These are phyloP conservation scores for Talaromyces marneffei DNA, from an alignment of 2,329 filamentous ascomycete species.

Conservation along the genomic window DNA sequence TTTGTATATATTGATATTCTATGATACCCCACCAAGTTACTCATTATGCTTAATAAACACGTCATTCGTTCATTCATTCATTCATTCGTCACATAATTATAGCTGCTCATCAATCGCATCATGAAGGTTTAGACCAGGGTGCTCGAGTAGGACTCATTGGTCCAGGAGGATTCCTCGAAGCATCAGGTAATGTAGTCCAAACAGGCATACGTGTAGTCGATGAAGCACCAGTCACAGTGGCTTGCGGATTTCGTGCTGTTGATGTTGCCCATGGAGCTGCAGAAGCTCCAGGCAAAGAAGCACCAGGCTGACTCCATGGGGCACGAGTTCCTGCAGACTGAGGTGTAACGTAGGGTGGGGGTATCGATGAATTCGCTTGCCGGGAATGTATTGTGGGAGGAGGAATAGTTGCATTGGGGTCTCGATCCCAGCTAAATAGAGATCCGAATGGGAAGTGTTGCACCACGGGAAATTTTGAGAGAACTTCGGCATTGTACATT, in stretches of 20 bases:
- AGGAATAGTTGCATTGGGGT: slow-evolving; percentile 54
- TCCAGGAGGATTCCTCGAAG: slow-evolving; percentile 24
- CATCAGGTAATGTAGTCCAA: slow-evolving; percentile 21
- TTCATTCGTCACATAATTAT: neutral
- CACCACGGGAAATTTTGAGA: slow-evolving; percentile 96
- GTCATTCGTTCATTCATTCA: neutral
- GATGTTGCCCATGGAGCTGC: slow-evolving; percentile 28
- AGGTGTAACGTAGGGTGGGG: slow-evolving; percentile 15
- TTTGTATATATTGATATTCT: neutral
- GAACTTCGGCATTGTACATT: slow-evolving; percentile 96
- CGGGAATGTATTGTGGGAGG: slow-evolving; percentile 51
- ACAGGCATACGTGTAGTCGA: slow-evolving; percentile 11
- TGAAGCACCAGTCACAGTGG: neutral
- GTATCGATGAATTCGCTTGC: slow-evolving; percentile 17
- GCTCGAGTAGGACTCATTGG: slow-evolving; percentile 25
- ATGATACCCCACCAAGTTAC: slow-evolving; percentile 13
- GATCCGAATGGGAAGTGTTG: slow-evolving; percentile 87
- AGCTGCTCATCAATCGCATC: neutral
- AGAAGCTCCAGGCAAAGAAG: slow-evolving; percentile 20
- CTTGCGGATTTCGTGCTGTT: slow-evolving; percentile 12
- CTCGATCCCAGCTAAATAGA: slow-evolving; percentile 69
- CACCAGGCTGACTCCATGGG: slow-evolving; percentile 29
- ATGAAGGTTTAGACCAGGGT: slow-evolving; percentile 14
- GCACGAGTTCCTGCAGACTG: slow-evolving; percentile 31
- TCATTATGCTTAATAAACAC: neutral